Evolutionary conservation across 2,329 filamentous ascomycete genomes (phyloP).

Genomic region (Colletotrichum euphorbiae): DNA sequence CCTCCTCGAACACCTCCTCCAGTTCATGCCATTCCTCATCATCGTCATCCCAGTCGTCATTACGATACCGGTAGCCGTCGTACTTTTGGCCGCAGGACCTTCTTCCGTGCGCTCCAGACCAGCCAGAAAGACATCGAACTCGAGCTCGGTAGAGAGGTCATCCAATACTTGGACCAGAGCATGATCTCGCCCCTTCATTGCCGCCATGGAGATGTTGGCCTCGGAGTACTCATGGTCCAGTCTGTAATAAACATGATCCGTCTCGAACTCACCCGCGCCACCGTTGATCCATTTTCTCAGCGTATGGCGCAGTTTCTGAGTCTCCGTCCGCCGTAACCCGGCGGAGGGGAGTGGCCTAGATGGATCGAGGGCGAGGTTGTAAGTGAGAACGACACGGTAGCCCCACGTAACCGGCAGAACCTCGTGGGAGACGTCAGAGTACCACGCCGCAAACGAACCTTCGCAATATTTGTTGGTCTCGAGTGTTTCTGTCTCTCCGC

Average conservation of each 20-base stretch:
- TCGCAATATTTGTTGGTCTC: conserved; percentile 43
- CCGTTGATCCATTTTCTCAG: conserved; percentile 46
- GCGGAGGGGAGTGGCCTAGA: conserved; percentile 41
- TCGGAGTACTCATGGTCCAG: conserved; percentile 51
- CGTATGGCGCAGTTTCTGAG: conserved; percentile 37
- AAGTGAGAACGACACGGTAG: conserved; percentile 63
- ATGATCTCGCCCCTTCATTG: conserved; percentile 46
- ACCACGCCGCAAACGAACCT: conserved; percentile 53
- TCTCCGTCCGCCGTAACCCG: conserved; percentile 24
- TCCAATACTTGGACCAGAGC: conserved; percentile 44
- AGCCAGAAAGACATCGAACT: conserved; percentile 49
- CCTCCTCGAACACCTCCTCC: conserved; percentile 30
- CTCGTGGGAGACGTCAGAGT: conserved; percentile 64
- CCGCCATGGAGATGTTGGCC: conserved; percentile 45
- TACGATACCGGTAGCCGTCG: conserved; percentile 25
- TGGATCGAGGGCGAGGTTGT: conserved; percentile 56
- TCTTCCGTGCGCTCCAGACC: conserved; percentile 47
- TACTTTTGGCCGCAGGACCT: conserved; percentile 30
- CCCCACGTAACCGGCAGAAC: conserved; percentile 60
- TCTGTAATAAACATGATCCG: conserved; percentile 45
- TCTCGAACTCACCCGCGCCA: background rate
- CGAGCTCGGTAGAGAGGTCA: conserved; percentile 42
- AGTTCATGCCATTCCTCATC: conserved; percentile 36
- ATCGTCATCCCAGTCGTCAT: conserved; percentile 31
- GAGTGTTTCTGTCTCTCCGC: conserved; percentile 48